Conservation (phyloP, 1,284 basidiomycete species). For the Pisolithus thermaeus region DNA sequence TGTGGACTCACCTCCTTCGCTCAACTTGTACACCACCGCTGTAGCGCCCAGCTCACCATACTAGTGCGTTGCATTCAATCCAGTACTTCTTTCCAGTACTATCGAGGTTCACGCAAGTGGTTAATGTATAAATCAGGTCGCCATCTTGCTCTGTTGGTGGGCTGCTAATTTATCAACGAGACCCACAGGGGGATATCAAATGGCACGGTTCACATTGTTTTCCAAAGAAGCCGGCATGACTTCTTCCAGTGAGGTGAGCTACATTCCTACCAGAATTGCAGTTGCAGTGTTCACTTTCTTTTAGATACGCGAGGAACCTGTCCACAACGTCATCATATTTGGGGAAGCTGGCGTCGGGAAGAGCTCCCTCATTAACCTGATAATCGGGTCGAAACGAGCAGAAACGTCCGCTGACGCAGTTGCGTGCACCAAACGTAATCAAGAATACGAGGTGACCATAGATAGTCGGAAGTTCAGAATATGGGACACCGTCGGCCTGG, state of each 20-base stretch:
- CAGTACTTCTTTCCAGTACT: too few species aligned
- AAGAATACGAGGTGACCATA: conserved; percentile 17
- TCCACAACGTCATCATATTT: conserved; percentile 26
- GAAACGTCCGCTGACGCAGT: conserved; percentile 24
- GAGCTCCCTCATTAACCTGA: conserved; percentile 28
- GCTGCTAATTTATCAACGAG: too few species aligned
- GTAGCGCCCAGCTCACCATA: too few species aligned
- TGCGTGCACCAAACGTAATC: conserved; percentile 21
- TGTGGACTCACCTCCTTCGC: too few species aligned
- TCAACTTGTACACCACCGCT: too few species aligned
- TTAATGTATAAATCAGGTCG: too few species aligned
- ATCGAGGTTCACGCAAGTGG: too few species aligned
- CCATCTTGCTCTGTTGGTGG: too few species aligned
- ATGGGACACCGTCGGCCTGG: conserved; percentile 30
- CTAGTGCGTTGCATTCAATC: too few species aligned
- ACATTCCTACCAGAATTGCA: not conserved
- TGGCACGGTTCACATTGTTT: not conserved
- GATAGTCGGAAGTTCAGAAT: conserved; percentile 17
- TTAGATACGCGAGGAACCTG: not conserved
- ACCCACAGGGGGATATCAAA: not conserved
- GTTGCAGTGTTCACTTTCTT: not conserved
- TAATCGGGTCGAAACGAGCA: conserved; percentile 19
- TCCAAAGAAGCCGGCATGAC: not conserved
- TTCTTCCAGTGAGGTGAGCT: not conserved
- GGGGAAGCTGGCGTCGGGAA: conserved; percentile 30